Percentiles rank a stretch among this genome's conserved stretches.
Conservation (phyloP, 179 eudicot species). For the Sideroxylon spinosum region DNA sequence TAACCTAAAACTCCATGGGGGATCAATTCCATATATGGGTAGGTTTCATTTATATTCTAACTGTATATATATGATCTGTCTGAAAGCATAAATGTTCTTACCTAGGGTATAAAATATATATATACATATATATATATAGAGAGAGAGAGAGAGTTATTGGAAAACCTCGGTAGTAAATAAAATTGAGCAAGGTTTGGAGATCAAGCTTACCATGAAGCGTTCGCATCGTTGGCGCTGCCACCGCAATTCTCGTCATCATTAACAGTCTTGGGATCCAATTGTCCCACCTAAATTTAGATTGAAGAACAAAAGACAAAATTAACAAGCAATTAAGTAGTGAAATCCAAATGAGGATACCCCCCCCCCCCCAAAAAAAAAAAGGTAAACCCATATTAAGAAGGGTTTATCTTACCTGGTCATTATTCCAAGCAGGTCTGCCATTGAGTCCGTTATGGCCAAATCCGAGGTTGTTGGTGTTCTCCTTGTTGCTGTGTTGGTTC, state of each 20-base stretch:
- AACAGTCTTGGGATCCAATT: constrained; percentile 17
- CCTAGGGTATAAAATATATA: neutral
- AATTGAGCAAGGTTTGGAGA: neutral
- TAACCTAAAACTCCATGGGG: neutral
- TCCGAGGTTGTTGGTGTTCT: neutral
- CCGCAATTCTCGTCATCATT: constrained; percentile 22
- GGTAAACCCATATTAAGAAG: constrained; percentile 7
- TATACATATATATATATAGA: constrained; percentile 4
- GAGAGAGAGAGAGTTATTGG: constrained; percentile 3
- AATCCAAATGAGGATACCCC: neutral
- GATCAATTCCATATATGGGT: neutral
- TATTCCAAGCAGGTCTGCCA: constrained; percentile 17
- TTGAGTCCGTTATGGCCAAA: constrained; percentile 5
- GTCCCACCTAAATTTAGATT: constrained; percentile 15
- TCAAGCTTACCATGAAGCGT: constrained; percentile 21
- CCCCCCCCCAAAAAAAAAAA: neutral
- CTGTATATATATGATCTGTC: neutral
- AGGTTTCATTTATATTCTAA: neutral
- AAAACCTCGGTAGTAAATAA: neutral
- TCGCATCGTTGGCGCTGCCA: constrained; percentile 20
- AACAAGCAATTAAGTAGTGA: neutral
- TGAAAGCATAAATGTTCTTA: neutral
- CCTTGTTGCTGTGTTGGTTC: neutral
- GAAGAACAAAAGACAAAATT: neutral
- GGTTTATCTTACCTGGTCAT: constrained; percentile 12